Base-by-base conservation (phyloP, 1,284 basidiomycete species). In the Malassezia japonica region DNA sequence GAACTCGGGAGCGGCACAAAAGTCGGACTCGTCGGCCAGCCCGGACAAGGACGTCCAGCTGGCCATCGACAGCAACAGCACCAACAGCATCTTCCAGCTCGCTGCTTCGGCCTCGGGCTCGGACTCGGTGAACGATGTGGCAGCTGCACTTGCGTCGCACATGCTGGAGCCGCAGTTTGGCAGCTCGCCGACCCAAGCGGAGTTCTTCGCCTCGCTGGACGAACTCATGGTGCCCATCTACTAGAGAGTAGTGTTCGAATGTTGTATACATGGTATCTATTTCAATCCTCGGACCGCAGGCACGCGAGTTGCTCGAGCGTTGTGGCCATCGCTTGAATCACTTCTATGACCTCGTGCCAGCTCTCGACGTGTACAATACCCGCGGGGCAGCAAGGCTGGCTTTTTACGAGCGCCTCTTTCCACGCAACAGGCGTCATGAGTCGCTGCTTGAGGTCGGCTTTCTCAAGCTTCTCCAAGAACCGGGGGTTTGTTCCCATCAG, bases 401-500 rank as follows among this genome's bases (percentile, higher is more conserved):
- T n/a, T 4, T 13, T 6, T 7, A 21, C 15, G 16, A 40, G 6
- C 16, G 38, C 38, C 12, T 23, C 28, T 9, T 20, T 13, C 38
- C 38, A 40, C 21, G 24, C 16, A 2, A 12, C 8, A 5, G 18
- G 4, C 18, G 38, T 7, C 1, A 23, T 4, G 10, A 40, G 1
- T 7, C 27, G 10, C 23, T 8, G 12, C 13, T 21, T 12, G 12
- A 18, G 15, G n/a, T 15, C 10, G 1, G 21, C 20, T 10, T 13
- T 29, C 8, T 43, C 24, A 13, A 53, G 39, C 18, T 21, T 42
- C 10, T 18, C 10, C 16, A 31, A 7, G 13, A 53, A n/a, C 6
- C 39, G 41, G 9, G 31, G 13, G 28, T 39, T 47, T 10, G 33
- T 13, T 9, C 65, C 64, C 31, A 72, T 57, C 15, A 72, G 20